Evolutionary conservation across 1,139 yeast genomes (phyloP), one percentile per base, ranked within the genome.

Genomic region (Kodamaea anthophila): DNA sequence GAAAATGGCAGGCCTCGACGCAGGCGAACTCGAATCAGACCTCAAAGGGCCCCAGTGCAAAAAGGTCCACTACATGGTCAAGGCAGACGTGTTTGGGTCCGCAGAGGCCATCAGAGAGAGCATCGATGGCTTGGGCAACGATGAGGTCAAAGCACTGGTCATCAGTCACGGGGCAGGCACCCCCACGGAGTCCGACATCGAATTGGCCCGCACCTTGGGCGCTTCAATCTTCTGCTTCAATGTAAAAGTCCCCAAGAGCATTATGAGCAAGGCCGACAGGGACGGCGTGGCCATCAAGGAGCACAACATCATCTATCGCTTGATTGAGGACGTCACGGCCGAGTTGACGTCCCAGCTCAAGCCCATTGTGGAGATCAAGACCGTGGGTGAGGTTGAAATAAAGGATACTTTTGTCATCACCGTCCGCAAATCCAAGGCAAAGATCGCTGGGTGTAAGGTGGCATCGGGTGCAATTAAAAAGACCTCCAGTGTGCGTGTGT

Each of bases 381-480:
- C 76, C 2, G 43, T 74, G 15, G 84, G 91, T 3, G 86, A 78
- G 35, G 82, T 79, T 0, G 77, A 74, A 6, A 61, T 91, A 26
- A 76, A 78, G 44, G 84, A 80, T 33, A 67, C 85, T 2, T 88
- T 91, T 55, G 70, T 70, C 21, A 80, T 88, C 37, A 70, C 81
- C 4, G 56, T 61, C 13, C 57, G 67, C 38, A 63, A 66, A 37
- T 49, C 58, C 12, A 67, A 60, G 43, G 55, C 74, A 32, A 70
- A 68, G 41, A 73, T 91, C 46, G 98, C 97, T 1, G 99, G 99
- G 4, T 84, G 94, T 48, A 78, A 81, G 48, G 87, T 91, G n/a
- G 49, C 60, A 12, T 72, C 70, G 28, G 99, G 99, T 8, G 53
- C 60, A 2, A 55, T 91, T 26, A 70, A 73, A 41, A 68, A 83